phyloP scores from a whole-genome alignment of 78 protist genomes.

The Pigoraptor vietnamica region DNA sequence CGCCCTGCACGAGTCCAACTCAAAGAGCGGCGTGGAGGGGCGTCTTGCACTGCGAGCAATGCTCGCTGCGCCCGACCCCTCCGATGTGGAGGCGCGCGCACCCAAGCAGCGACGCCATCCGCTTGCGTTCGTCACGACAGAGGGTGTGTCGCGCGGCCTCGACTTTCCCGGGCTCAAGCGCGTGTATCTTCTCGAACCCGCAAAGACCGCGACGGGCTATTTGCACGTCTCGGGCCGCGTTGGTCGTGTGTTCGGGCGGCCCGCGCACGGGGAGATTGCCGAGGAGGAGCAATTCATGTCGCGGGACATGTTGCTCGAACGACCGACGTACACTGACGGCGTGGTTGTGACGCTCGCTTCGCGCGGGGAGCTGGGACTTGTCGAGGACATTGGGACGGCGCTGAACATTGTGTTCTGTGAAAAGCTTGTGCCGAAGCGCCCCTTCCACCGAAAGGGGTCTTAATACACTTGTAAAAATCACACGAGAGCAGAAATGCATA shows the following conservation, averaged over 20 bases:
- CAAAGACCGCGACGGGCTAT: not conserved
- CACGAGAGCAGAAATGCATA: too few species aligned
- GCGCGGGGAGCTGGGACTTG: not conserved
- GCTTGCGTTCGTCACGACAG: not conserved
- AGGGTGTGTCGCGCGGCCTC: not conserved
- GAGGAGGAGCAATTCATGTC: too few species aligned
- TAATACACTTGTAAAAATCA: too few species aligned
- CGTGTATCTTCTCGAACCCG: not conserved
- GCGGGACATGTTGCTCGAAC: not conserved
- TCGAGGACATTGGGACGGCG: not conserved
- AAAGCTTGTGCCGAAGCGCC: not conserved
- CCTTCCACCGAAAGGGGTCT: too few species aligned
- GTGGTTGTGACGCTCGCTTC: not conserved
- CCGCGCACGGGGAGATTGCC: too few species aligned
- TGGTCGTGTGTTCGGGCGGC: not conserved
- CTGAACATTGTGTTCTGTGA: not conserved
- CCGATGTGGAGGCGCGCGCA: not conserved
- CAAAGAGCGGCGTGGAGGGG: not conserved
- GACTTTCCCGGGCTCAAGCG: not conserved
- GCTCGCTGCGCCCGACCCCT: not conserved
- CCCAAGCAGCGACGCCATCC: not conserved
- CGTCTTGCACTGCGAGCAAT: not conserved
- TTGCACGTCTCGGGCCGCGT: not conserved
- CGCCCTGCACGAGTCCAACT: not conserved
- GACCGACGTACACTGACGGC: not conserved